A percentile compares a stretch with the other conserved stretches of the same genome.
Conservation (phyloP, 2,329 filamentous ascomycete genomes). For the Botrytis pseudocinerea region DNA sequence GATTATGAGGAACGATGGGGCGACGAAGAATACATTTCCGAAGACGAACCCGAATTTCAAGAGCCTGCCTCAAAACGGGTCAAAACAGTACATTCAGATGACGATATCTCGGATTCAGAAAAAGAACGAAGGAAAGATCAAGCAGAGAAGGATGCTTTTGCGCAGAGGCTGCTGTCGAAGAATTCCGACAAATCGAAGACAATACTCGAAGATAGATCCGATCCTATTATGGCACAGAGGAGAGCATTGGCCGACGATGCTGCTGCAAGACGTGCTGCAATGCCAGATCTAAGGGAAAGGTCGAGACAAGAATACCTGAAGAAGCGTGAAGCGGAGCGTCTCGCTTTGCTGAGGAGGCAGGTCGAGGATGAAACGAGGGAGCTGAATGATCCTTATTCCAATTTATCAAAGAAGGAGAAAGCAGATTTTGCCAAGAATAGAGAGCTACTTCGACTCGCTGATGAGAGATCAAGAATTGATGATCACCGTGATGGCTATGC, state of each 20-base stretch:
- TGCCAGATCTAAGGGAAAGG: slow-evolving; percentile 77
- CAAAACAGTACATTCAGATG: slow-evolving; percentile 61
- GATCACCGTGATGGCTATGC: slow-evolving; percentile 90
- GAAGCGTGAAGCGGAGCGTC: slow-evolving; percentile 83
- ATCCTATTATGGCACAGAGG: slow-evolving; percentile 51
- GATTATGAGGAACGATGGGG: slow-evolving; percentile 80
- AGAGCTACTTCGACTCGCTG: slow-evolving; percentile 73
- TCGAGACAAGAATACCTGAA: slow-evolving; percentile 91
- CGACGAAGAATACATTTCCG: slow-evolving; percentile 65
- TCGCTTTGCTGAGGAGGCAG: slow-evolving; percentile 85
- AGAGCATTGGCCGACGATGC: slow-evolving; percentile 67
- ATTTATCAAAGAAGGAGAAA: slow-evolving; percentile 69
- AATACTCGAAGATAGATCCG: slow-evolving; percentile 58
- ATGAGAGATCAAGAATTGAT: slow-evolving; percentile 84
- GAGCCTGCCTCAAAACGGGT: slow-evolving; percentile 72
- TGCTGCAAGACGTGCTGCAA: slow-evolving; percentile 65
- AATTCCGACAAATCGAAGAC: slow-evolving; percentile 72
- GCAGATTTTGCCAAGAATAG: slow-evolving; percentile 82
- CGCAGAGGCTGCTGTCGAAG: slow-evolving; percentile 71
- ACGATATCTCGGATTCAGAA: slow-evolving; percentile 62
- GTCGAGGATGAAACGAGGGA: slow-evolving; percentile 87
- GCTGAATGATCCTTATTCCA: slow-evolving; percentile 66
- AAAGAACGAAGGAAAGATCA: slow-evolving; percentile 64
- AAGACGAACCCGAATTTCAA: slow-evolving; percentile 59
- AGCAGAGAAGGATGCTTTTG: slow-evolving; percentile 76